These are phyloP conservation scores for Hydrangea macrophylla DNA, from an alignment of 148 eudicot genomes.

Conservation along the genomic window DNA sequence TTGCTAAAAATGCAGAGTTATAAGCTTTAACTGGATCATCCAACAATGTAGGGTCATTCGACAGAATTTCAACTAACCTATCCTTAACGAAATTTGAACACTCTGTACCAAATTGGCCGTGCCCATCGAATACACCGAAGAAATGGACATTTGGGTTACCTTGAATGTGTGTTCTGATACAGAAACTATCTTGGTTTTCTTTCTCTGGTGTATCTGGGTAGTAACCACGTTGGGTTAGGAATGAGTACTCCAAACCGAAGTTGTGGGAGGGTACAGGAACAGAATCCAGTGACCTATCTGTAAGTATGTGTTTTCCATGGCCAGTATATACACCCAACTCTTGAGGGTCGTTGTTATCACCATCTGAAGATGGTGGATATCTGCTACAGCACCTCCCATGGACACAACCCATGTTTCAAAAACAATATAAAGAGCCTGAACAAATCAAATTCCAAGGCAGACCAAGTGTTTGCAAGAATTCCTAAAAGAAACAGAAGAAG, in stretches of 20 bases:
- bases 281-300: constrained; percentile 39
- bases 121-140: constrained; percentile 98
- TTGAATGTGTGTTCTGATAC: constrained; percentile 56
- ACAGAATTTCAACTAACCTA: constrained; percentile 65
- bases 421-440: constrained; percentile 11
- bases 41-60: constrained; percentile 46
- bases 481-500: constrained; percentile 21
- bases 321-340: constrained; percentile 26
- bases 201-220: constrained; percentile 82
- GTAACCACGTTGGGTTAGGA: constrained; percentile 64
- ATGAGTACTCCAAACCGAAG: constrained; percentile 62
- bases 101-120: constrained; percentile 69
- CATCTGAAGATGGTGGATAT: constrained; percentile 28
- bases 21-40: constrained; percentile 78
- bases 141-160: constrained; percentile 79
- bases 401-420: constrained; percentile 72
- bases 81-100: constrained; percentile 80
- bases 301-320: constrained; percentile 31
- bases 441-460: constrained; percentile 9
- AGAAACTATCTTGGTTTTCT: constrained; percentile 87
- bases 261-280: constrained; percentile 68
- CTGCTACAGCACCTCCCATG: constrained; percentile 64
- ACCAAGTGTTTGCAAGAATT: neutral
- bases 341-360: constrained; percentile 26
- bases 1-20: constrained; percentile 52